A percentile compares a stretch with the other conserved stretches of the same genome.
Evolutionary conservation across 805 yeast species (phyloP).

Genomic region (Candida silvatica): DNA sequence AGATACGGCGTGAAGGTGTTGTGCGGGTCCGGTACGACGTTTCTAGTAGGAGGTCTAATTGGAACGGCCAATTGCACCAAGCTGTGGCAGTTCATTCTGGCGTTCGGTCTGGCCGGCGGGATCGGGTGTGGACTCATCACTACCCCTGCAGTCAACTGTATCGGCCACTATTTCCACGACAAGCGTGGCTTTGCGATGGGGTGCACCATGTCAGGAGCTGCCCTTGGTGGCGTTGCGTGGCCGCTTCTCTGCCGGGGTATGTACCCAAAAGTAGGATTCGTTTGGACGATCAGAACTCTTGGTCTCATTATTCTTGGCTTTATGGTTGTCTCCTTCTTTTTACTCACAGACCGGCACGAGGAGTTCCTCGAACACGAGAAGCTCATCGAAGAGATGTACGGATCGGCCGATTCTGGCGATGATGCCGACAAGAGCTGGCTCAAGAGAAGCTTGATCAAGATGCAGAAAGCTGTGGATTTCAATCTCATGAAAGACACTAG

Average conservation of each 20-base stretch:
- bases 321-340: slow-evolving; percentile 21
- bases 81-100: slow-evolving; percentile 42
- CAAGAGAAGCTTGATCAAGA: neutral
- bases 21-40: slow-evolving; percentile 26
- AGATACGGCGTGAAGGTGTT: slow-evolving; percentile 33
- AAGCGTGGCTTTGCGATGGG: slow-evolving; percentile 57
- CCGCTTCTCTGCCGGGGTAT: slow-evolving; percentile 45
- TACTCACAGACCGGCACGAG: slow-evolving; percentile 22
- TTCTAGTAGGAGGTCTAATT: slow-evolving; percentile 31
- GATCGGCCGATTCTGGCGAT: too few species aligned
- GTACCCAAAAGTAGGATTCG: slow-evolving; percentile 42
- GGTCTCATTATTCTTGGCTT: slow-evolving; percentile 35
- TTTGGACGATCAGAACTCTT: slow-evolving; percentile 51
- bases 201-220: slow-evolving; percentile 51
- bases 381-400: too few species aligned
- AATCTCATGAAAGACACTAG: slow-evolving; percentile 32
- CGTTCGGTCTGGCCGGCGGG: slow-evolving; percentile 39
- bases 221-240: slow-evolving; percentile 47
- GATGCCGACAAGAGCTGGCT: neutral
- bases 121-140: slow-evolving; percentile 39
- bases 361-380: neutral
- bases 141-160: slow-evolving; percentile 37
- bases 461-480: slow-evolving; percentile 10
- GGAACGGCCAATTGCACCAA: slow-evolving; percentile 35
- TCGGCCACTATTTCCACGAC: slow-evolving; percentile 52